These are phyloP conservation scores for Suhomyces anneliseae DNA, from an alignment of 1,139 yeast genomes.

Conservation along the genomic window DNA sequence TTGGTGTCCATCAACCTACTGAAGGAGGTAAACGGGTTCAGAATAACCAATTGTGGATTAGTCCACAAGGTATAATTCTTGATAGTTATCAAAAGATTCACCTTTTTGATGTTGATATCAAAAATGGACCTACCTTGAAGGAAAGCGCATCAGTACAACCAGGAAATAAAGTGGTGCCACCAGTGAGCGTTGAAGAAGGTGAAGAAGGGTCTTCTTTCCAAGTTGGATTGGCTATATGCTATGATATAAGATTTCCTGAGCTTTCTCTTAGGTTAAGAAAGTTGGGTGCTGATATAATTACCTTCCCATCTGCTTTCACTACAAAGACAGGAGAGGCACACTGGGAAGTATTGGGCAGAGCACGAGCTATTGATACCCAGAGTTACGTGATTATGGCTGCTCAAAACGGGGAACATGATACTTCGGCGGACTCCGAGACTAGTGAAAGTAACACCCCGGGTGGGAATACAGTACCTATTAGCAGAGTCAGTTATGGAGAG, in stretches of 20 bases:
- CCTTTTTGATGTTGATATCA: slow-evolving; percentile 82
- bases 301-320: slow-evolving; percentile 92
- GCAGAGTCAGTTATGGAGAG: slow-evolving; percentile 74
- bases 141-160: slow-evolving; percentile 84
- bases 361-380: slow-evolving; percentile 88
- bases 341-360: slow-evolving; percentile 76
- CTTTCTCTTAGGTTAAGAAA: slow-evolving; percentile 62
- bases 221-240: slow-evolving; percentile 77
- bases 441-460: slow-evolving; percentile 22
- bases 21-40: slow-evolving; percentile 46
- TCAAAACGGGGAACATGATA: slow-evolving; percentile 76
- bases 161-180: slow-evolving; percentile 55
- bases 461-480: background rate
- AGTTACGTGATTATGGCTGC: slow-evolving; percentile 89
- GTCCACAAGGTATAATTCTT: slow-evolving; percentile 59
- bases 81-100: slow-evolving; percentile 83
- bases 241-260: slow-evolving; percentile 89
- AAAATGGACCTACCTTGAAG: slow-evolving; percentile 69
- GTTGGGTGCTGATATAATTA: slow-evolving; percentile 73
- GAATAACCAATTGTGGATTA: slow-evolving; percentile 73
- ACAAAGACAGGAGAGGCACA: slow-evolving; percentile 88
- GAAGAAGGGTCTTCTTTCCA: slow-evolving; percentile 43
- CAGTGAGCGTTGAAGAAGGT: slow-evolving; percentile 49
- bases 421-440: slow-evolving; percentile 28
- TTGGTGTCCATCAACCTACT: slow-evolving; percentile 85